Base-by-base conservation (phyloP, 495 filamentous ascomycete species). In the Durotheca rogersii region DNA sequence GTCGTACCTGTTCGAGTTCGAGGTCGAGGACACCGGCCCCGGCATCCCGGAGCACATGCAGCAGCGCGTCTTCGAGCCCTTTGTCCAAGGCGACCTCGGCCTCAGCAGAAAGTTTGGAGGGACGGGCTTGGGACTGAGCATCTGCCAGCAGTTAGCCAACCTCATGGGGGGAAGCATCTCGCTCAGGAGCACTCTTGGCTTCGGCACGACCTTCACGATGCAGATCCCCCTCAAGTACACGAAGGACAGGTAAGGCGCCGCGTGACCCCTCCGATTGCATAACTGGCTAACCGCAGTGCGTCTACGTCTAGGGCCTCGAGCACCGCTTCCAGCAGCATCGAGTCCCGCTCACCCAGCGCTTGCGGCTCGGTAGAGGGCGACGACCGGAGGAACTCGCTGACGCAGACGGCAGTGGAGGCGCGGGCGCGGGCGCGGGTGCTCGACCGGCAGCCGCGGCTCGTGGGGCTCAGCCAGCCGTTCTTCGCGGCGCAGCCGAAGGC, bases 101-200 rank as follows among this genome's bases (percentile, higher is more conserved):
- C 71, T 96, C 15, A 91, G 84, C 67, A 94, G 89, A 64, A 94
- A 92, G 53, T 93, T 85, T 62, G 90, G 89, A 16, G 91, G 91
- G 10, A 95, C 91, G 5, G 91, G 91, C n/a, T 71, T 96, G 5
- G 91, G 91, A 6, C 65, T 96, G 39, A 89, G 85, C 56, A 96
- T 96, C 56, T 95, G 88, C 63, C 81, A 84, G 9, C 90, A 96
- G 63, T 73, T 96, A 23, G 86, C 90, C 3, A 83, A 68, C 4
- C 68, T 96, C 25, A 95, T 96, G 89, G 81, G 82, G 31, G 91
- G 91, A 16, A 75, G 66, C 5, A 88, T 96, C 29, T 62, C 76
- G 3, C 73, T 96, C 10, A 76, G 81, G 43, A 95, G 89, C 62
- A 75, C 84, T 7, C 74, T 85, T 14, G 87, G 87, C 2, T 76